Conservation (phyloP, 495 filamentous ascomycete genomes). For the Penicillium crystallinum region DNA sequence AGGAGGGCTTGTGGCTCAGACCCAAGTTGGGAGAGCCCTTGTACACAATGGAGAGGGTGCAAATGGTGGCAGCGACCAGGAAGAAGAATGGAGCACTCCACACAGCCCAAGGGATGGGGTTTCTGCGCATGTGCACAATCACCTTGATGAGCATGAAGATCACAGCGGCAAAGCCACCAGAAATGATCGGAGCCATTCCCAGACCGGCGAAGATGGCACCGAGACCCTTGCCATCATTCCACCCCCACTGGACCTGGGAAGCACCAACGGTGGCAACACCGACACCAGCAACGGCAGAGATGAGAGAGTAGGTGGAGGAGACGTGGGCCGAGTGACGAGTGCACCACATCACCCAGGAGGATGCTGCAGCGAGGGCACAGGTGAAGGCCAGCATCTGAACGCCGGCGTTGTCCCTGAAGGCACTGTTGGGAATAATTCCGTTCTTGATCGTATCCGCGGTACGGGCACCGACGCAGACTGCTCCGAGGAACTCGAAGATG, state of each 20-base stretch:
- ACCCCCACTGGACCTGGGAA: constrained; percentile 55
- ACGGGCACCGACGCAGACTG: constrained; percentile 54
- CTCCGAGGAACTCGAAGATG: constrained; percentile 58
- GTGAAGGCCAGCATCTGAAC: constrained; percentile 60
- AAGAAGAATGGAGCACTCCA: constrained; percentile 56
- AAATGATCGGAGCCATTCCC: constrained; percentile 56
- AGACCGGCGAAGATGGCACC: constrained; percentile 58
- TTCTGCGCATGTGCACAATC: constrained; percentile 51
- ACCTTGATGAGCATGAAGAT: constrained; percentile 61
- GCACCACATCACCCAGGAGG: constrained; percentile 58
- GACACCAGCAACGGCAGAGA: constrained; percentile 58
- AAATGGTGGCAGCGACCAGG: constrained; percentile 52
- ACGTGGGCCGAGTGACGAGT: constrained; percentile 57
- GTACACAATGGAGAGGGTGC: constrained; percentile 59
- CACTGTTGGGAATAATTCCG: constrained; percentile 46
- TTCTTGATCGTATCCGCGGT: constrained; percentile 58
- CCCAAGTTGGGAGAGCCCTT: constrained; percentile 56
- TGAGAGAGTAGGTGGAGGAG: constrained; percentile 60
- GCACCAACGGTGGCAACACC: constrained; percentile 57
- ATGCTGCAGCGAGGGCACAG: constrained; percentile 51
- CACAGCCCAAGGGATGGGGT: constrained; percentile 53
- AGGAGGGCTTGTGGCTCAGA: constrained; percentile 50
- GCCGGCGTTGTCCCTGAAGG: constrained; percentile 48
- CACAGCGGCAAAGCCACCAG: constrained; percentile 49
- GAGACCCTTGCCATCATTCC: constrained; percentile 55